Evolutionary conservation across 495 filamentous ascomycete species (phyloP).

Genomic region (Acidomyces sp.): DNA sequence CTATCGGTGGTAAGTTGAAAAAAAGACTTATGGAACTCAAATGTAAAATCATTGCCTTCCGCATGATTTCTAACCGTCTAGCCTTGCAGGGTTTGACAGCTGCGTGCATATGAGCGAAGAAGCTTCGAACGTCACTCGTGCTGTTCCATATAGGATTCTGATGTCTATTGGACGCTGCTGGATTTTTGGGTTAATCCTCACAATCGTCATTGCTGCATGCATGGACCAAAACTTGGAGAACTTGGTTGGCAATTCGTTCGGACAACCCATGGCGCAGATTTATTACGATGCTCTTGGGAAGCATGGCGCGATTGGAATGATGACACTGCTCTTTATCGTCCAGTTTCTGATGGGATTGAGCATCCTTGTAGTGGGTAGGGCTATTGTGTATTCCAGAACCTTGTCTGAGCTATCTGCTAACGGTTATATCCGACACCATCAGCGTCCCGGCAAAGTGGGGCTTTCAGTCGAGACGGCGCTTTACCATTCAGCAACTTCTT

Average conservation of each 20-base stretch:
- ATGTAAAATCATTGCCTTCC: no score
- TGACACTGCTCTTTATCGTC: constrained; percentile 42
- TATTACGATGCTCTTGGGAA: constrained; percentile 45
- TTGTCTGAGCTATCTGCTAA: no score
- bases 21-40: no score
- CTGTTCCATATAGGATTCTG: constrained; percentile 50
- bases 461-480: constrained; percentile 39
- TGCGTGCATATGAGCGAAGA: constrained; percentile 55
- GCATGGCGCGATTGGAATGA: constrained; percentile 40
- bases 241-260: constrained; percentile 32
- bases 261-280: constrained; percentile 45
- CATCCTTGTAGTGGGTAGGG: constrained; percentile 21
- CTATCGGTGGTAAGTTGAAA: constrained; percentile 40
- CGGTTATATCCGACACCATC: no score
- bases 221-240: constrained; percentile 34
- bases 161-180: constrained; percentile 41
- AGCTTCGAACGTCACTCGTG: constrained; percentile 46
- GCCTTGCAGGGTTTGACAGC: constrained; percentile 32
- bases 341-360: constrained; percentile 42
- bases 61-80: no score
- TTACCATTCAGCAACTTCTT: constrained; percentile 31
- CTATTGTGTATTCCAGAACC: no score
- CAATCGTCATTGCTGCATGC: constrained; percentile 39
- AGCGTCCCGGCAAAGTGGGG: constrained; percentile 39
- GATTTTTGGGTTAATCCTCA: constrained; percentile 39